Evolutionary conservation across 805 yeast genomes (phyloP).

Genomic region (Sporopachydermia quercuum): DNA sequence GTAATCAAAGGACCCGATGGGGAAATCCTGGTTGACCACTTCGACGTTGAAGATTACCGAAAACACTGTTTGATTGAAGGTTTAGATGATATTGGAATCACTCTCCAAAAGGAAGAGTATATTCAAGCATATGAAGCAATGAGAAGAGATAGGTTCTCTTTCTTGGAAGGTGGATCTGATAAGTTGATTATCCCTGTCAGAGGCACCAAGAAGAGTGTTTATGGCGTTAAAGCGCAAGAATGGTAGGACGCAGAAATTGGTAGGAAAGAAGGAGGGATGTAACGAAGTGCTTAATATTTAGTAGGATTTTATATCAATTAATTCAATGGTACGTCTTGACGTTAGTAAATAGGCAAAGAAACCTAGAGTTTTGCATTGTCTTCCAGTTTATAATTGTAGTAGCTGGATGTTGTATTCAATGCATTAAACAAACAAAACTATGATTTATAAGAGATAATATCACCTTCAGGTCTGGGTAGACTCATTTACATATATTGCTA

Average conservation of each 20-base stretch:
- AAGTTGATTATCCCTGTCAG: slow-evolving; percentile 45
- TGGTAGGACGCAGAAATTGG: no score
- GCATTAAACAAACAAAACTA: no score
- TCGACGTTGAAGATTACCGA: slow-evolving; percentile 83
- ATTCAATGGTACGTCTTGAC: no score
- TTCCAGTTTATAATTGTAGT: no score
- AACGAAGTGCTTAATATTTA: no score
- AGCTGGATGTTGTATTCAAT: no score
- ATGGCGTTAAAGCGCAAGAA: slow-evolving; percentile 57
- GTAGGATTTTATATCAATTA: no score
- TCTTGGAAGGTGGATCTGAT: slow-evolving; percentile 77
- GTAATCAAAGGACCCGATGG: slow-evolving; percentile 52
- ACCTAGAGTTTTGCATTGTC: no score
- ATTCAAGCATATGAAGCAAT: slow-evolving; percentile 60
- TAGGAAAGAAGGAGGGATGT: background rate
- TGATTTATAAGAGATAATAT: no score
- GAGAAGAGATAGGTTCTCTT: slow-evolving; percentile 72
- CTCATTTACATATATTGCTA: no score
- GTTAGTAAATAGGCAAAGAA: no score
- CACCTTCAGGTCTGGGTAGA: no score
- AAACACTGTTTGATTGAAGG: slow-evolving; percentile 92
- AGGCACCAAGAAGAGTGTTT: slow-evolving; percentile 54
- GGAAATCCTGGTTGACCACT: slow-evolving; percentile 63
- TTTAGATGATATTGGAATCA: slow-evolving; percentile 91
- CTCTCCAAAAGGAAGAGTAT: slow-evolving; percentile 74